Percentiles rank a stretch among this genome's conserved stretches.
Conservation (phyloP, 768 basidiomycete species). For the Amanita pallidorosea region DNA sequence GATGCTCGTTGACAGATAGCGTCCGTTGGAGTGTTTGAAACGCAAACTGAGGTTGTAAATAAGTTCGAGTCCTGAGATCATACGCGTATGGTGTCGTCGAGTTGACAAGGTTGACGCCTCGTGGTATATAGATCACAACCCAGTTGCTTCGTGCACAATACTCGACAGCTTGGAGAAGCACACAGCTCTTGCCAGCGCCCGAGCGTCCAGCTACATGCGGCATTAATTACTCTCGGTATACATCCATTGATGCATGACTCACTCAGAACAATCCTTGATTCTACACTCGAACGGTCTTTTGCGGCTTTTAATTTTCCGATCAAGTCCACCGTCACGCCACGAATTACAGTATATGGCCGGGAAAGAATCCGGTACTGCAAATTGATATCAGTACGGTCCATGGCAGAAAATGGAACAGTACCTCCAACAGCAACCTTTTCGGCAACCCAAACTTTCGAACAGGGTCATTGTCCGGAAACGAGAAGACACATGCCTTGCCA, state of each 20-base stretch:
- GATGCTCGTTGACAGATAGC: constrained; percentile 41
- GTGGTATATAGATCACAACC: constrained; percentile 80
- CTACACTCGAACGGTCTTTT: constrained; percentile 32
- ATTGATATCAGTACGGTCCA: too few species aligned
- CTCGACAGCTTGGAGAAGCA: constrained; percentile 68
- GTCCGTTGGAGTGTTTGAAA: constrained; percentile 55
- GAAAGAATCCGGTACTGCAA: constrained; percentile 58
- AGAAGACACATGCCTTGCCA: constrained; percentile 38
- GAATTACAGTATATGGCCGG: constrained; percentile 61
- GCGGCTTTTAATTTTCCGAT: constrained; percentile 43
- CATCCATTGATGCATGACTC: constrained; percentile 16
- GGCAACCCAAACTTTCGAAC: constrained; percentile 66
- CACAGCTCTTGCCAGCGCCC: constrained; percentile 75
- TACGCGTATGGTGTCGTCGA: constrained; percentile 66
- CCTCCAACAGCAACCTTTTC: constrained; percentile 60
- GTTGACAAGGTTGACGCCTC: constrained; percentile 53
- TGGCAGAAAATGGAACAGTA: constrained; percentile 17
- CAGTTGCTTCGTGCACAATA: constrained; percentile 56
- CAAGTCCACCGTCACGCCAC: constrained; percentile 51
- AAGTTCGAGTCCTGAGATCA: constrained; percentile 66
- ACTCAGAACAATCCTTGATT: constrained; percentile 58
- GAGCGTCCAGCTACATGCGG: constrained; percentile 46
- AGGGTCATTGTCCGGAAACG: constrained; percentile 33
- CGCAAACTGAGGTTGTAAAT: constrained; percentile 59
- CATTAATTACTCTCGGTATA: constrained; percentile 7